These are phyloP conservation scores for Mangifera indica DNA, from an alignment of 345 rosid genomes.

Conservation along the genomic window DNA sequence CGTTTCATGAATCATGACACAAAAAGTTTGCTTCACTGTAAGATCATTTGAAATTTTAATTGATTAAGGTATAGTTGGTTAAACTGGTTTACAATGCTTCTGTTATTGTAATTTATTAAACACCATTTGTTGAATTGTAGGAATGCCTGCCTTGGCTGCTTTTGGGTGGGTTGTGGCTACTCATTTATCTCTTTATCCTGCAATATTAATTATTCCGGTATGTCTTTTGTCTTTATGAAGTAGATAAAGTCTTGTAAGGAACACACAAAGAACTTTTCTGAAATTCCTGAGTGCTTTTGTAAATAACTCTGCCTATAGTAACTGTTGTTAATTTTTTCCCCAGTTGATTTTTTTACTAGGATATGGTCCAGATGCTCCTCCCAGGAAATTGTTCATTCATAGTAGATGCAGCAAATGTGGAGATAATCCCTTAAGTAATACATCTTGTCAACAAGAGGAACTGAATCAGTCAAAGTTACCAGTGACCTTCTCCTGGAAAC, in stretches of 20 bases:
- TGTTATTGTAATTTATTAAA: conserved; percentile 1
- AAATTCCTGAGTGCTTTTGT: conserved; percentile 1
- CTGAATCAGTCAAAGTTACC: conserved; percentile 29
- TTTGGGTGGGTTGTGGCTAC: conserved; percentile 92
- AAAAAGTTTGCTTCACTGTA: no score
- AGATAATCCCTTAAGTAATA: conserved; percentile 30
- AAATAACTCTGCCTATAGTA: not conserved
- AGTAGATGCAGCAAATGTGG: conserved; percentile 30
- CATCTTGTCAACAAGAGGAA: conserved; percentile 22
- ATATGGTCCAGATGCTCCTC: conserved; percentile 83
- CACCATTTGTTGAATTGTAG: conserved; percentile 37
- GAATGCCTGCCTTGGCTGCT: conserved; percentile 77
- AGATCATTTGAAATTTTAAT: no score
- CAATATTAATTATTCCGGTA: conserved; percentile 76
- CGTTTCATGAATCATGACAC: no score
- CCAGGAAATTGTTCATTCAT: conserved; percentile 59
- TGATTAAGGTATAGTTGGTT: no score
- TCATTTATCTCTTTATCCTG: conserved; percentile 87
- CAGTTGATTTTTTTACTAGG: conserved; percentile 76
- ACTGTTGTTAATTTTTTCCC: conserved; percentile 25
- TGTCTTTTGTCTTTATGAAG: conserved; percentile 12
- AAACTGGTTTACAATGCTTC: not conserved
- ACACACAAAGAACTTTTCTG: not conserved
- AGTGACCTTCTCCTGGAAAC: conserved; percentile 53
- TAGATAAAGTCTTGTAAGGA: conserved; percentile 10